phyloP scores from a whole-genome alignment of 163 green algal genomes.

The Scenedesmus sp. region DNA sequence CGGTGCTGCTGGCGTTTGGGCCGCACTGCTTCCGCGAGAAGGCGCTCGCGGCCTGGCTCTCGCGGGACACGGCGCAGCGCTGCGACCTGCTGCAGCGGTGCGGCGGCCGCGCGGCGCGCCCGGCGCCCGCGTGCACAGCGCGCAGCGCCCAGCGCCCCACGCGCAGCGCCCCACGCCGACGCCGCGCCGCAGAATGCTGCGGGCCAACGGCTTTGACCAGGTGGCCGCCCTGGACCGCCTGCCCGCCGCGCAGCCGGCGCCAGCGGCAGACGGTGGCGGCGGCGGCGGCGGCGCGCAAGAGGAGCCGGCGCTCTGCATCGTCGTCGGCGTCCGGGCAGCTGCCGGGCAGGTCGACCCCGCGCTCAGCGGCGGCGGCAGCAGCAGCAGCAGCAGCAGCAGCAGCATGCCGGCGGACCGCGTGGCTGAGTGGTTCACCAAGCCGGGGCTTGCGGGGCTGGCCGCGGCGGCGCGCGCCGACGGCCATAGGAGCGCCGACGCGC shows the following conservation, averaged over 20 bases:
- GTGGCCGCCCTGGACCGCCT: neutral
- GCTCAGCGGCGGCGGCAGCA: neutral
- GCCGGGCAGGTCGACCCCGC: too few species aligned
- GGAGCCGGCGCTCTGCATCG: too few species aligned
- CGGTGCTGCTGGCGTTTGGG: conserved; percentile 20
- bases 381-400: too few species aligned
- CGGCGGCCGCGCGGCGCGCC: neutral
- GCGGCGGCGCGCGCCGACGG: too few species aligned
- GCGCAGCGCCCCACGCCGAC: neutral
- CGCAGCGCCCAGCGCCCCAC: neutral
- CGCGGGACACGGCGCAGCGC: neutral
- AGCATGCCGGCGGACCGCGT: conserved; percentile 10
- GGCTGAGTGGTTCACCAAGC: conserved; percentile 18
- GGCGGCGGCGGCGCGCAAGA: too few species aligned
- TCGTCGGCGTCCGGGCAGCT: too few species aligned
- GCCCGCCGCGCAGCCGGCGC: neutral
- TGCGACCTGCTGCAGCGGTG: neutral
- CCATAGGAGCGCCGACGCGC: neutral
- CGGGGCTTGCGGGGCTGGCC: conserved; percentile 11
- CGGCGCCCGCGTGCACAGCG: neutral
- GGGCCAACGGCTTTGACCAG: conserved; percentile 21
- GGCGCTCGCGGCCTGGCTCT: conserved; percentile 4
- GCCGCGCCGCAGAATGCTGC: conserved; percentile 15
- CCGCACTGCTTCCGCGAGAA: conserved; percentile 13
- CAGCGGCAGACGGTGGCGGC: too few species aligned